Conservation (phyloP, 352 stramenopile species). For the Phytophthora ramorum region DNA sequence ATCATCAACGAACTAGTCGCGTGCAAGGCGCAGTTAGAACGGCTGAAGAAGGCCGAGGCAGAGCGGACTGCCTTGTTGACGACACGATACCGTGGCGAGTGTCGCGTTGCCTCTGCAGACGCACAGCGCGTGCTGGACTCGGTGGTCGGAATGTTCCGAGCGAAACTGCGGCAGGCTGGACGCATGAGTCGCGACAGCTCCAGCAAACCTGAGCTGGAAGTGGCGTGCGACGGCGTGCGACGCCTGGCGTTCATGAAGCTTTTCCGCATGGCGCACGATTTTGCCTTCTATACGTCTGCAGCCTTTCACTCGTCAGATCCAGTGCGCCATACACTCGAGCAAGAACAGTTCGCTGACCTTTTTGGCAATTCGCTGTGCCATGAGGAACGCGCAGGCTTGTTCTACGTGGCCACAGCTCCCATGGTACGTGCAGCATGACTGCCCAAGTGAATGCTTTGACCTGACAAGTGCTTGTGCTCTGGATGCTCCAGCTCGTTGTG, state of each 20-base stretch:
- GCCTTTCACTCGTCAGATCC: constrained; percentile 53
- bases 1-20: constrained; percentile 56
- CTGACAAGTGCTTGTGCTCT: constrained; percentile 7
- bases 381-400: constrained; percentile 76
- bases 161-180: constrained; percentile 58
- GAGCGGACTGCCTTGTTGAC: constrained; percentile 57
- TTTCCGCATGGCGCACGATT: constrained; percentile 56
- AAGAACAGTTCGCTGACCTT: constrained; percentile 62
- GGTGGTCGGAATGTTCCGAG: constrained; percentile 49
- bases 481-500: constrained; percentile 48
- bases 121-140: constrained; percentile 56
- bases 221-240: constrained; percentile 62
- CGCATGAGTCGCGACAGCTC: constrained; percentile 23
- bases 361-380: constrained; percentile 73
- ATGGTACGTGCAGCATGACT: constrained; percentile 56
- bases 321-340: constrained; percentile 50
- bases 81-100: constrained; percentile 59
- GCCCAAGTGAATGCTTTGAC: not conserved
- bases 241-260: constrained; percentile 75
- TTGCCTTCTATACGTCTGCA: constrained; percentile 60
- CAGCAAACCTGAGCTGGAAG: constrained; percentile 35
- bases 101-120: constrained; percentile 60
- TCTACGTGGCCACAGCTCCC: constrained; percentile 58
- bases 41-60: constrained; percentile 54
- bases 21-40: constrained; percentile 57